Evolutionary conservation across 169 alveolate species (phyloP).

Genomic region (Eimeria necatrix): DNA sequence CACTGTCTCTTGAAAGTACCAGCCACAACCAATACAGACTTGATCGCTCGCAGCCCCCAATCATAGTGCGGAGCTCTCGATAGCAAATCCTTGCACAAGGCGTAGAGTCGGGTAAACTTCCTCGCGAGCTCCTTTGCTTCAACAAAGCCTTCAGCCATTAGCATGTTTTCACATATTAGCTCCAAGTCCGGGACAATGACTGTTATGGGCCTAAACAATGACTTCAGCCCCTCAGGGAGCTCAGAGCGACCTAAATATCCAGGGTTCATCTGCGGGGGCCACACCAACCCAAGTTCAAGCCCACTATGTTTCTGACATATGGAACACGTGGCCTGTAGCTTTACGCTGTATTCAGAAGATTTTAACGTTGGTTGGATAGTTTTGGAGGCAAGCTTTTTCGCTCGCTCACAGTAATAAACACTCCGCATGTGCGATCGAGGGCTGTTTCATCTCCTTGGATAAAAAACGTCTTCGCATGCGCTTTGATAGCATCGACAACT

Average conservation of each 20-base stretch:
- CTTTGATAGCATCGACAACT: conserved; percentile 96
- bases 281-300: not conserved
- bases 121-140: conserved; percentile 96
- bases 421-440: conserved; percentile 96
- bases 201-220: conserved; percentile 97
- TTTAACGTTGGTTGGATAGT: not conserved
- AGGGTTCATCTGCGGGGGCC: conserved; percentile 91
- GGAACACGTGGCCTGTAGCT: not conserved
- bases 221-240: conserved; percentile 97
- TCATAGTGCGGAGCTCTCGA: conserved; percentile 96
- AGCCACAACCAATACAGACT: conserved; percentile 97
- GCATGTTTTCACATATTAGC: conserved; percentile 97
- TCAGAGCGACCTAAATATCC: conserved; percentile 98
- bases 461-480: conserved; percentile 87
- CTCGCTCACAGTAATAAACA: conserved; percentile 92
- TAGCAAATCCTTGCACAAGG: conserved; percentile 94
- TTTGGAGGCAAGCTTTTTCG: not conserved
- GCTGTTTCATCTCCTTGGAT: conserved; percentile 95
- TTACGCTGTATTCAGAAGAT: not conserved
- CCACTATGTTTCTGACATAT: not conserved
- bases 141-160: conserved; percentile 98
- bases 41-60: conserved; percentile 98
- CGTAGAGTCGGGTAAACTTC: conserved; percentile 96
- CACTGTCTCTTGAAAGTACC: conserved; percentile 97
- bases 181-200: conserved; percentile 98